Conservation (phyloP, 2,329 filamentous ascomycete species). For the Fusarium verrucosum region DNA sequence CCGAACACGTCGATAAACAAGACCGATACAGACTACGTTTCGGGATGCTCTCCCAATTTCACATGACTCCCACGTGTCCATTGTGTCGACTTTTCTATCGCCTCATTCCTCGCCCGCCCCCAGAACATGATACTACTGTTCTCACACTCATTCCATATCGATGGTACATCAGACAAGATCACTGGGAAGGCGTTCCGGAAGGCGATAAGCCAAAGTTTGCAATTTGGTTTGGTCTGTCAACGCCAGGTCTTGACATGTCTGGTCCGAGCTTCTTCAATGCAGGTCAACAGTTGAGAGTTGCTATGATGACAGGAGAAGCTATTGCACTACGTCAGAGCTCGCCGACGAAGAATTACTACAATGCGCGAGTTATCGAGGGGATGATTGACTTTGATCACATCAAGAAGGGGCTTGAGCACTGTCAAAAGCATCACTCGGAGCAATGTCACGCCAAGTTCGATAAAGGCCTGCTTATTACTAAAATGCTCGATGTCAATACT, state of each 20-base stretch:
- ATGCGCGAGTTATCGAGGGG: background rate
- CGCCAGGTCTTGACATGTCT: background rate
- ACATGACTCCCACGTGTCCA: background rate
- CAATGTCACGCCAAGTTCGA: background rate
- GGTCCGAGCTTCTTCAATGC: background rate
- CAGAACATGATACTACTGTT: background rate
- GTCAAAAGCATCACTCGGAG: background rate
- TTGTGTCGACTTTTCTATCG: background rate
- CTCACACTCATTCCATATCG: background rate
- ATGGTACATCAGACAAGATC: background rate
- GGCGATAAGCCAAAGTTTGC: background rate
- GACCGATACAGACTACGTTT: background rate
- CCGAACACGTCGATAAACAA: background rate
- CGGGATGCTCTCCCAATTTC: background rate
- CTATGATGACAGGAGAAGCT: background rate
- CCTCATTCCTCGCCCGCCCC: accelerated
- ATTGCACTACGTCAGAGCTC: background rate
- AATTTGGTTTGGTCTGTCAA: background rate
- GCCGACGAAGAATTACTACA: background rate
- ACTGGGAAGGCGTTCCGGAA: background rate
- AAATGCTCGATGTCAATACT: background rate
- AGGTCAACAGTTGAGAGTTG: background rate
- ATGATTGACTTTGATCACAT: background rate
- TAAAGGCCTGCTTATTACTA: background rate
- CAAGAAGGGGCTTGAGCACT: background rate